Evolutionary conservation across 805 yeast genomes (phyloP), one percentile per base, ranked within the genome.

Genomic region (Cyberlindnera misumaiensis): DNA sequence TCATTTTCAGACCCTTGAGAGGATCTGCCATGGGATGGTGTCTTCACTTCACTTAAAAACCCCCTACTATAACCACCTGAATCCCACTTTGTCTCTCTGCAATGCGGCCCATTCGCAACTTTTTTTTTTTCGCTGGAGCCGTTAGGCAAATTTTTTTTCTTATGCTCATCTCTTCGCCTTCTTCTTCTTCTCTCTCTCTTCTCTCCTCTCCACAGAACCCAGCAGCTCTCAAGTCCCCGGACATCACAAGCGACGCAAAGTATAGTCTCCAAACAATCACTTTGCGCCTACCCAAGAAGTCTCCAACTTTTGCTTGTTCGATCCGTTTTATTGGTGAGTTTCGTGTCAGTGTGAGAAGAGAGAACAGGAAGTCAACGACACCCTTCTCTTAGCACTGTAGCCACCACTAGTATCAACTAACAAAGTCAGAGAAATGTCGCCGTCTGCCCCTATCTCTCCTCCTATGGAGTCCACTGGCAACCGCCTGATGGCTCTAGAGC

Each of bases 401-500:
- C n/a, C n/a, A n/a, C n/a, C 6, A 13, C 31, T 29, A 29, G 11
- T 7, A 14, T 18, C 24, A 11, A 32, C 30, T 28, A 34, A 30
- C 37, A 16, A 3, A 17, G 5, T 11, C 4, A 17, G 22, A 48
- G 22, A 18, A 14, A 35, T 35, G 37, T 10, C 59, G 47, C 80
- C 82, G 53, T 77, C 88, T 49, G 77, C 79, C 55, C 96, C 96
- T 39, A 85, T 88, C 58, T 73, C 94, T 52, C 96, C 96, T 38
- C 93, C 96, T 49, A 75, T 87, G 80, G 83, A 83, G 55, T 69
- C 87, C 40, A 77, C 80, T 42, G 86, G 86, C 52, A 87, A 85
- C 69, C 80, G 82, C 52, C 68, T 88, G 64, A 77, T 86, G 74
- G 81, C 95, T 43, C 77, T 89, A 60, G 95, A 89, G 66, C 76